Base-by-base conservation (phyloP, 2,329 filamentous ascomycete genomes). In the Penicillium occitanis region DNA sequence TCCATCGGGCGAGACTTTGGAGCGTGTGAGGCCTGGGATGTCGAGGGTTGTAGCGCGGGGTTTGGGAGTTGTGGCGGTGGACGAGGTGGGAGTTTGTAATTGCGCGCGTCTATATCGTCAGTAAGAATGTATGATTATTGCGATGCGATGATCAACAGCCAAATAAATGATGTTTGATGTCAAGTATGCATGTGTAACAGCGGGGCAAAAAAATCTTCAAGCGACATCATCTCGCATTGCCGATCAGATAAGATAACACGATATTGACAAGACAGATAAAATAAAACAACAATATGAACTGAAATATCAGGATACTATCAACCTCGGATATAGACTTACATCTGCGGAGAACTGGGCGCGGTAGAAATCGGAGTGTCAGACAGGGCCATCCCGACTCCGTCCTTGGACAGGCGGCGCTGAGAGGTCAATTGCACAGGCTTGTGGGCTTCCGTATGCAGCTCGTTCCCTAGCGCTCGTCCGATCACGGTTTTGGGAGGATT, bases 1-100 rank as follows among this genome's bases (percentile, higher is more conserved):
- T 71, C 95, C 95, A 78, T 99, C 95, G 8, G 95, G 95, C 1
- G 95, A 99, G 59, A 96, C 92, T 75, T 92, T 92, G 67, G 94
- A 98, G 74, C 93, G 91, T 67, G 95, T 99, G 83, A 99, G 88
- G 70, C 95, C 95, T 66, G 95, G 95, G 67, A 99, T 97, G 77
- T 97, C 96, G 73, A 98, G 88, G 14, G 95, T 97, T 17, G 95
- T 98, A 10, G 95, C 93, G 78, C 96, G 92, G 25, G 89, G 86
- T 70, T 92, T 86, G 33, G 93, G 93, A 5, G 93, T 96, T 30
- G 89, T 5, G 2, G 35, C 55, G 40, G 33, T 17, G 13, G 65
- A 64, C 14, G 61, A 35, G 33, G 60, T 14, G 53, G 33, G 51
- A 25, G 64, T 91, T 74, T 91, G 89, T 74, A 90, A 83, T 68